These are phyloP conservation scores for Flaveria floridana DNA, from an alignment of 140 eudicot species.

Conservation along the genomic window DNA sequence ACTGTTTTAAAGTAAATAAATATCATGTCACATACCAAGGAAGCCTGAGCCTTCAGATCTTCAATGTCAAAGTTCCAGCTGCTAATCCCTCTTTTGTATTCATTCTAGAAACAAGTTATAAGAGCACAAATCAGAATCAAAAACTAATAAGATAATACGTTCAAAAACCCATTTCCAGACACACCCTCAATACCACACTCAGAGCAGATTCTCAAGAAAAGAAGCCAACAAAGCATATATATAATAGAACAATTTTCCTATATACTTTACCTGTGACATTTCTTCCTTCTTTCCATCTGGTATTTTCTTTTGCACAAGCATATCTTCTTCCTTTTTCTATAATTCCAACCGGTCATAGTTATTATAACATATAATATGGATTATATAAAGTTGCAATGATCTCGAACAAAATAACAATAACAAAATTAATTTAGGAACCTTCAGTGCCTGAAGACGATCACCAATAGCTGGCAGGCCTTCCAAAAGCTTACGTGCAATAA, in stretches of 20 bases:
- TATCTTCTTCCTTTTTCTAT: constrained; percentile 93
- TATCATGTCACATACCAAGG: constrained; percentile 58
- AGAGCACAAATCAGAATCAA: constrained; percentile 12
- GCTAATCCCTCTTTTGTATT: constrained; percentile 96
- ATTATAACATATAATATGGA: constrained; percentile 21
- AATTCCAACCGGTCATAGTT: constrained; percentile 14
- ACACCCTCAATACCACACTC: not conserved
- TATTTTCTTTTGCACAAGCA: constrained; percentile 97
- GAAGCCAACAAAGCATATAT: constrained; percentile 1
- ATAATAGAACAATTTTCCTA: constrained; percentile 8
- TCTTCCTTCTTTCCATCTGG: constrained; percentile 97
- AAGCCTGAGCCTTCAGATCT: constrained; percentile 94
- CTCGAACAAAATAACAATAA: not conserved
- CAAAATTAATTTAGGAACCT: constrained; percentile 43
- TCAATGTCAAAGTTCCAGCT: constrained; percentile 94
- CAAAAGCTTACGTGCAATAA: constrained; percentile 64
- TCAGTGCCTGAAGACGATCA: constrained; percentile 74
- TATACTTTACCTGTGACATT: constrained; percentile 80
- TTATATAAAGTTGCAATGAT: not conserved
- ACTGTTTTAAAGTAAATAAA: constrained; percentile 3
- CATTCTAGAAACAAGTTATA: constrained; percentile 52
- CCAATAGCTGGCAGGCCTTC: constrained; percentile 94
- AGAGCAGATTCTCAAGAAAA: not conserved
- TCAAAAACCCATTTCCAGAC: not conserved
- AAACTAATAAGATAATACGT: not conserved